Conservation (phyloP, 306 rosid species). For the Potentilla sterilis region DNA sequence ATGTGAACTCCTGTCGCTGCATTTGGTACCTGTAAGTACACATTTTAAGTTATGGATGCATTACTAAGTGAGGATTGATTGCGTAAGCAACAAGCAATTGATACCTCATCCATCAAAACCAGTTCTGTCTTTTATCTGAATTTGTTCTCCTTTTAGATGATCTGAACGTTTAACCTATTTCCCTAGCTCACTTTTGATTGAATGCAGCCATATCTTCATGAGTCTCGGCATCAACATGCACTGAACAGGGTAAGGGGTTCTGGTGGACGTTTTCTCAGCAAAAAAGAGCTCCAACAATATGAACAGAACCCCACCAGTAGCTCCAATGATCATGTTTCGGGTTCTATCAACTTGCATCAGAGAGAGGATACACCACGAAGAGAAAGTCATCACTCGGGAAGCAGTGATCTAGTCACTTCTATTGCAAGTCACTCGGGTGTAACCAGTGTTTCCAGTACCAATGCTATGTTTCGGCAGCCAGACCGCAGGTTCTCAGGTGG, state of each 20-base stretch:
- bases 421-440: conserved; percentile 45
- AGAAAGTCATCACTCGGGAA: conserved; percentile 32
- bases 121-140: neutral
- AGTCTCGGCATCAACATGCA: conserved; percentile 88
- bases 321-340: conserved; percentile 17
- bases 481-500: conserved; percentile 50
- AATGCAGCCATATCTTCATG: conserved; percentile 91
- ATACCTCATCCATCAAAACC: conserved; percentile 3
- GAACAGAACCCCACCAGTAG: conserved; percentile 17
- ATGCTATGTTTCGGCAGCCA: conserved; percentile 35
- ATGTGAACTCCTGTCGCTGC: conserved; percentile 2
- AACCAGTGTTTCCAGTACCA: conserved; percentile 39
- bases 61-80: neutral
- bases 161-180: conserved; percentile 4
- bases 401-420: conserved; percentile 36
- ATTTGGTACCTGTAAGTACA: neutral
- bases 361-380: conserved; percentile 28
- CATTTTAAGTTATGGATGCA: neutral
- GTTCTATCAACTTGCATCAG: conserved; percentile 21
- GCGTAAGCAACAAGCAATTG: neutral
- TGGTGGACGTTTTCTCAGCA: conserved; percentile 87
- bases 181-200: conserved; percentile 11
- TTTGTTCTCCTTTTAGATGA: neutral
- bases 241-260: conserved; percentile 83
- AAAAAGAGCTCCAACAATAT: conserved; percentile 45